Evolutionary conservation across 768 basidiomycete genomes (phyloP).

Genomic region (Pleurotus eryngii): DNA sequence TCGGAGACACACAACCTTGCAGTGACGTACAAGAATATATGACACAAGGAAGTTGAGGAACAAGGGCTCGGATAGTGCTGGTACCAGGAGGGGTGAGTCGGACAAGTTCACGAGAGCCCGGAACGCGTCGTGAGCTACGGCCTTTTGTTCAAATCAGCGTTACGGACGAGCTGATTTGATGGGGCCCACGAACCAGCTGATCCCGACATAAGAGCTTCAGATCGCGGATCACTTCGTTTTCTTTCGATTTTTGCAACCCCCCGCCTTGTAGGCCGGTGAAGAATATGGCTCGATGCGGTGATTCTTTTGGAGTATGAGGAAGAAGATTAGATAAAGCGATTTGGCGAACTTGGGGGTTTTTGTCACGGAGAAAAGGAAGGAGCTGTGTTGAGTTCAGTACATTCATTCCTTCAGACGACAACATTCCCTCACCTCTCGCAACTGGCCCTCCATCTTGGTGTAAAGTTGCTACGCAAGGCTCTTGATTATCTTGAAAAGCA

Average conservation of each 20-base stretch:
- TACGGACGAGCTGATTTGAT: not conserved
- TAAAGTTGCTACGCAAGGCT: too few relatives aligned
- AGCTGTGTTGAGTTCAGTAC: constrained; percentile 44
- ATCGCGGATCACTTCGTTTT: constrained; percentile 71
- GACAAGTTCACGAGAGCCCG: constrained; percentile 92
- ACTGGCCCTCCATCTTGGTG: not conserved
- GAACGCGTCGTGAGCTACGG: constrained; percentile 92
- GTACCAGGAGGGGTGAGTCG: constrained; percentile 69
- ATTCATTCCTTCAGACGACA: not conserved
- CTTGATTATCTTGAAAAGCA: too few relatives aligned
- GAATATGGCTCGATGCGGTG: constrained; percentile 74
- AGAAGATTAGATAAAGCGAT: constrained; percentile 84
- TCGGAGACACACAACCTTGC: not conserved
- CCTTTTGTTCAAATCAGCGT: constrained; percentile 39
- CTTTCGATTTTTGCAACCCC: constrained; percentile 55
- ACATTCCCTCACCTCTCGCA: not conserved
- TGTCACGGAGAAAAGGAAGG: constrained; percentile 79
- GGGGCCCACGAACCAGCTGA: constrained; percentile 55
- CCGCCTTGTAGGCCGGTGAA: constrained; percentile 56
- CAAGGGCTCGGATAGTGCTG: constrained; percentile 61
- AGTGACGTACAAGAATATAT: constrained; percentile 75
- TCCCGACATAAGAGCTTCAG: constrained; percentile 87
- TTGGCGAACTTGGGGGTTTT: constrained; percentile 83
- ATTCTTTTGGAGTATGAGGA: constrained; percentile 69
- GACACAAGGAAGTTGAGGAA: constrained; percentile 84